A percentile compares a stretch with the other conserved stretches of the same genome.
Evolutionary conservation across 257 asterid species (phyloP).

Genomic region (Phtheirospermum japonicum): DNA sequence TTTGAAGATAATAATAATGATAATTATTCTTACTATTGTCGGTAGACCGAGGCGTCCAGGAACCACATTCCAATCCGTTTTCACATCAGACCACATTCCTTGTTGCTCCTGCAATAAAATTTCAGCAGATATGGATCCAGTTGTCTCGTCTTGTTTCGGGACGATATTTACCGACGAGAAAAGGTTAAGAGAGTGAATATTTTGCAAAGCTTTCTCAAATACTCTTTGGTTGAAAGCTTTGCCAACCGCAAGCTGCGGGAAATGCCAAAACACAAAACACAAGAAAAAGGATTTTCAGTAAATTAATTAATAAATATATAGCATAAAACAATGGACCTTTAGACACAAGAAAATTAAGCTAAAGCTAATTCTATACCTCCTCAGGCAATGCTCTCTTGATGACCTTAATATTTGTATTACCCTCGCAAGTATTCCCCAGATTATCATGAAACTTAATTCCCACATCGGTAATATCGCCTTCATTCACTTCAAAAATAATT

Average conservation of each 20-base stretch:
- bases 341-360: too few relatives aligned
- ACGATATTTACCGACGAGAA: background rate
- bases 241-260: constrained; percentile 11
- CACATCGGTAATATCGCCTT: constrained; percentile 66
- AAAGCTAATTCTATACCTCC: constrained; percentile 28
- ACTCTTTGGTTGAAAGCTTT: background rate
- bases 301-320: background rate
- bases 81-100: constrained; percentile 78
- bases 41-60: constrained; percentile 75
- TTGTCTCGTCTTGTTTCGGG: background rate
- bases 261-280: background rate
- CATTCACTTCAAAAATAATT: constrained; percentile 47
- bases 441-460: constrained; percentile 71
- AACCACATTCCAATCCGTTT: constrained; percentile 79
- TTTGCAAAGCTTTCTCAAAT: background rate
- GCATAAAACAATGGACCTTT: too few relatives aligned
- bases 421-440: constrained; percentile 68
- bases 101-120: background rate
- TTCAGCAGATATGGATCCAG: background rate
- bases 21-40: constrained; percentile 44
- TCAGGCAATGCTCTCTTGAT: constrained; percentile 61
- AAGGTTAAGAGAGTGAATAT: background rate
- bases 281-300: background rate
- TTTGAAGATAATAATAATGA: background rate
- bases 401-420: constrained; percentile 41